Evolutionary conservation across 306 rosid genomes (phyloP), one percentile per base, ranked within the genome.

Genomic region (Bauhinia variegata): DNA sequence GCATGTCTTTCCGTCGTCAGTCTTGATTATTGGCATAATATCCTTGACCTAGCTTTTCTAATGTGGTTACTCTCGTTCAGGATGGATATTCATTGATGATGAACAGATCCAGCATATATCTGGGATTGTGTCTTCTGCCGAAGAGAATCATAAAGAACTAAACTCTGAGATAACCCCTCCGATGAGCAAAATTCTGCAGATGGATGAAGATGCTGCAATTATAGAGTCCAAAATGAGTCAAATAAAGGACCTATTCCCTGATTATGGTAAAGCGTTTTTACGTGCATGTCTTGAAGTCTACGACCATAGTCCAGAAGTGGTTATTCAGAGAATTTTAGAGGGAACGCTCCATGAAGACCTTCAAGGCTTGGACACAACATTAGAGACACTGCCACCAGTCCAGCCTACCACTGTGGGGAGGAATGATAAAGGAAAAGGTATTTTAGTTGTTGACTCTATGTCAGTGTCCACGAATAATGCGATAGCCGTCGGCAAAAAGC

Each of bases 261-360:
- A 88, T 65, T 95, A 79, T 85, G 99, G 96, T 36, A 83, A 82
- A 83, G 97, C 97, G 34, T 90, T 83, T 74, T 58, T 91, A 63
- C 80, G 81, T 79, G 92, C 97, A 10, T 91, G 99, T 78, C 97
- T 95, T 39, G 95, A 85, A 74, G 91, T 80, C 33, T 91, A 95
- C 73, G 95, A 88, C 81, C 99, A 91, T 66, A 88, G 85, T 78
- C 92, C 96, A n/a, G 99, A 91, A 80, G 99, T 90, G 71, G 97
- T 95, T 53, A 88, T 91, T 82, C 96, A 91, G 79, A 83, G 89
- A 83, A 91, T 95, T 72, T 91, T 95, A 43, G 99, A 91, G 73
- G 97, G 91, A 61, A 91, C 89, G 60, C 97, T 91, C 70, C 99
- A 88, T 73, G 58, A 77, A 52, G 97, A 91, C 76, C 84, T 95